Evolutionary conservation across 495 filamentous ascomycete genomes (phyloP).

Genomic region (Daldinia decipiens): DNA sequence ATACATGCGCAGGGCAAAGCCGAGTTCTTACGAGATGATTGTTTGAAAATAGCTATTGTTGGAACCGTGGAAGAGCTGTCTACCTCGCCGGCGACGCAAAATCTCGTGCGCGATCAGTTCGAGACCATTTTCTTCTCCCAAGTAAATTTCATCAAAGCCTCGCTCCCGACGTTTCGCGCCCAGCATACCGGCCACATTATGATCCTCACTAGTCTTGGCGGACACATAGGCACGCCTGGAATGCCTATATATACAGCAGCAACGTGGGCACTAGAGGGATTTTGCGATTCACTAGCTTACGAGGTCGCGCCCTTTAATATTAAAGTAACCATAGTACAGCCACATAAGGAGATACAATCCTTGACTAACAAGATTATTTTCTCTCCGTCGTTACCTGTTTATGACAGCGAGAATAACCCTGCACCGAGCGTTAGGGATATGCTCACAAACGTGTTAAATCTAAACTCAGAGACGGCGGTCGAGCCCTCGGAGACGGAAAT

Average conservation of each 20-base stretch:
- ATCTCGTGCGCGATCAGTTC: slow-evolving; percentile 88
- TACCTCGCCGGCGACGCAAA: slow-evolving; percentile 74
- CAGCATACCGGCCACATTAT: slow-evolving; percentile 89
- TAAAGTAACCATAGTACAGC: slow-evolving; percentile 94
- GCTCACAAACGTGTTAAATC: slow-evolving; percentile 74
- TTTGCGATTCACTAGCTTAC: slow-evolving; percentile 95
- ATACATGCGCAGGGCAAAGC: slow-evolving; percentile 16
- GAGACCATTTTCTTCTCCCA: slow-evolving; percentile 94
- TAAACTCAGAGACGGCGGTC: slow-evolving; percentile 63
- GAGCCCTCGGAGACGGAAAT: slow-evolving; percentile 63
- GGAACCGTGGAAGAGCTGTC: slow-evolving; percentile 93
- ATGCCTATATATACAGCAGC: slow-evolving; percentile 90
- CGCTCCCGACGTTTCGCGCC: slow-evolving; percentile 79
- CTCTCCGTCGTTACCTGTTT: slow-evolving; percentile 77
- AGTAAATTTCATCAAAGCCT: slow-evolving; percentile 93
- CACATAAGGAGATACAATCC: slow-evolving; percentile 80
- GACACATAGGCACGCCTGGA: slow-evolving; percentile 91
- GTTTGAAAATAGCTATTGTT: slow-evolving; percentile 70
- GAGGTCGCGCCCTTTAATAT: slow-evolving; percentile 98
- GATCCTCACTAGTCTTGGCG: slow-evolving; percentile 87
- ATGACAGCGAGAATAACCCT: slow-evolving; percentile 76
- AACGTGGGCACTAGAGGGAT: slow-evolving; percentile 97
- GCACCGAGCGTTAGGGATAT: slow-evolving; percentile 85
- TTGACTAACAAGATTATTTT: slow-evolving; percentile 87
- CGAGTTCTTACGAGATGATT: slow-evolving; percentile 32